These are phyloP conservation scores for Endotrypanum monterogeii DNA, from an alignment of 208 protist species.

Conservation along the genomic window DNA sequence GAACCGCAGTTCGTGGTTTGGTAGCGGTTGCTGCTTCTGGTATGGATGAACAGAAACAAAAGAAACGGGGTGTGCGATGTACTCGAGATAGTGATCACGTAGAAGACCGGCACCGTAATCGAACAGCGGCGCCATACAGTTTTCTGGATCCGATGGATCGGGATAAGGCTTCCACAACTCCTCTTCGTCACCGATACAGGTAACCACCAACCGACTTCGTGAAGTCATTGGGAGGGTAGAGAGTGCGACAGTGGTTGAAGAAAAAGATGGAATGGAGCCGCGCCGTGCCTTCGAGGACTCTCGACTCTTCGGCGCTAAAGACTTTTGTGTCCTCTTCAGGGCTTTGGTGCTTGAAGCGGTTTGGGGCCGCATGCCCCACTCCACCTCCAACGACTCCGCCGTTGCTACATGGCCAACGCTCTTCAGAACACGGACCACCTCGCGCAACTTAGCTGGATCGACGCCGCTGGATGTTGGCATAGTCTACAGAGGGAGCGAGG, in stretches of 20 bases:
- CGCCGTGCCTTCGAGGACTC: conserved; percentile 28
- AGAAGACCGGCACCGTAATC: conserved; percentile 45
- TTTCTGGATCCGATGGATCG: conserved; percentile 8
- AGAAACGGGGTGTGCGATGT: conserved; percentile 24
- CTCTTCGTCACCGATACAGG: conserved; percentile 39
- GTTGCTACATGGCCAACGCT: conserved; percentile 20
- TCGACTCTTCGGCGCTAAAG: conserved; percentile 23
- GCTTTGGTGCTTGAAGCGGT: conserved; percentile 9
- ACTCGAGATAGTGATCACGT: conserved; percentile 40
- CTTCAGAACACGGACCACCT: conserved; percentile 30
- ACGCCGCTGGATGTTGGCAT: conserved; percentile 28
- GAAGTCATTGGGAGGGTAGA: conserved; percentile 9
- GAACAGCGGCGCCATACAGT: conserved; percentile 45
- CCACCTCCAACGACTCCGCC: conserved; percentile 29
- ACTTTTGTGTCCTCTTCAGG: conserved; percentile 23
- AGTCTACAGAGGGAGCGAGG: no score
- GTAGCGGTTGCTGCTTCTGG: conserved; percentile 46
- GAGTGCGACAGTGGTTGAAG: conserved; percentile 2
- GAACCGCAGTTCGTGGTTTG: conserved; percentile 42
- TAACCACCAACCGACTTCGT: conserved; percentile 33
- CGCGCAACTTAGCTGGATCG: conserved; percentile 29
- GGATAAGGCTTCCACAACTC: conserved; percentile 41
- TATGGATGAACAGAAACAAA: conserved; percentile 54
- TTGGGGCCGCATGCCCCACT: conserved; percentile 25
- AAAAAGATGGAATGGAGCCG: conserved; percentile 12